A percentile compares a stretch with the other conserved stretches of the same genome.
phyloP scores from a whole-genome alignment of 352 stramenopile species.

The Phytophthora kernoviae region DNA sequence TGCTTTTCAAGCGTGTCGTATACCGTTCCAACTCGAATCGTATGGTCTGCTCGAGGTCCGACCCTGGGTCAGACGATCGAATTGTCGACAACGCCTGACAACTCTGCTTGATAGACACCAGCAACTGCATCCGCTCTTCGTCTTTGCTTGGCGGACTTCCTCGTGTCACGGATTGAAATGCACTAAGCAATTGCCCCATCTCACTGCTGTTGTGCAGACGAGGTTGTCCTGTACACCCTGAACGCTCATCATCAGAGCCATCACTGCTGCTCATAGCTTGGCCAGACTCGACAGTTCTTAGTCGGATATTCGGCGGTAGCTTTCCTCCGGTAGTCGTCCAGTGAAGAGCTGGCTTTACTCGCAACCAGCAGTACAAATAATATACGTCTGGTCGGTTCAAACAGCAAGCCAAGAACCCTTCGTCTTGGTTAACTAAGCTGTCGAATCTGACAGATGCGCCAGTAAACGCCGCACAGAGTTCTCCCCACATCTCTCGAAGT shows the following conservation, averaged over 20 bases:
- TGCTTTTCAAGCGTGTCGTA: constrained; percentile 19
- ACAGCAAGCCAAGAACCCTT: constrained; percentile 22
- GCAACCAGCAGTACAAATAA: constrained; percentile 26
- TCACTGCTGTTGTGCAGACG: too few species aligned
- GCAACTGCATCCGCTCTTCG: constrained; percentile 10
- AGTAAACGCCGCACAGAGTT: constrained; percentile 20
- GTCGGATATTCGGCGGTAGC: constrained; percentile 4
- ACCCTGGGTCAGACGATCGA: constrained; percentile 8
- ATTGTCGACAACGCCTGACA: constrained; percentile 12
- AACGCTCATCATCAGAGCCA: constrained; percentile 3
- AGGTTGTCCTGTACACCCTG: too few species aligned
- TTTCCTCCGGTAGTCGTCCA: constrained; percentile 15
- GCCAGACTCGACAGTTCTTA: constrained; percentile 3
- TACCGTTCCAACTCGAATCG: constrained; percentile 20
- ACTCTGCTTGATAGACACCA: constrained; percentile 19
- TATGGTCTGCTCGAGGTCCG: constrained; percentile 15
- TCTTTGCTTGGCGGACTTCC: background rate
- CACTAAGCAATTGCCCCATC: too few species aligned
- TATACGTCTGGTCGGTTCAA: constrained; percentile 19
- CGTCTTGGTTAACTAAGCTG: constrained; percentile 14
- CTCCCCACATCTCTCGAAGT: constrained; percentile 25
- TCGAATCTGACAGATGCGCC: constrained; percentile 14
- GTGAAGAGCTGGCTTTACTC: constrained; percentile 15
- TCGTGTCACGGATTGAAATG: background rate
- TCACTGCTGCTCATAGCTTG: constrained; percentile 4